phyloP scores from a whole-genome alignment of 176 grass and related monocot genomes.

The Bonia amplexicaulis region DNA sequence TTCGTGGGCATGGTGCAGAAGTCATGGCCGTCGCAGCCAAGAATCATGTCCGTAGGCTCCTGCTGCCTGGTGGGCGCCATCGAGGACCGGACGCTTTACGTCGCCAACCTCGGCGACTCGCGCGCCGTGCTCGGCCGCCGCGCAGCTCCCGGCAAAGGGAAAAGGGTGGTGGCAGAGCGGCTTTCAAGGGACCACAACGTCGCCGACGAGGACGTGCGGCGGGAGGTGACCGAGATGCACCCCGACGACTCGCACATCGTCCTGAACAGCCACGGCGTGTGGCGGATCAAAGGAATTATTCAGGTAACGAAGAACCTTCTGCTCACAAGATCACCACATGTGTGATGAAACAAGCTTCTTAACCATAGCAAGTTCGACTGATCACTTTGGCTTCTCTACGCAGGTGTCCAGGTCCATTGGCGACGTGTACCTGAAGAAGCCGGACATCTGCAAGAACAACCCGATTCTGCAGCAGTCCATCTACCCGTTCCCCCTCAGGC shows the following conservation, averaged over 20 bases:
- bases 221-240: conserved; percentile 39
- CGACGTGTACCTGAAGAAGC: conserved; percentile 51
- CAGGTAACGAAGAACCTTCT: conserved; percentile 17
- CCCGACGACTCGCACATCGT: conserved; percentile 68
- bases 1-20: conserved; percentile 38
- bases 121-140: conserved; percentile 49
- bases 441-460: conserved; percentile 25
- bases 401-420: conserved; percentile 49
- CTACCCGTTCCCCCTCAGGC: conserved; percentile 45
- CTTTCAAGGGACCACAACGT: conserved; percentile 78
- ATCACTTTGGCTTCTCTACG: not conserved
- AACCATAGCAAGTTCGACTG: not conserved
- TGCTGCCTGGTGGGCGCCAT: conserved; percentile 58
- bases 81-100: conserved; percentile 36
- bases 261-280: conserved; percentile 57
- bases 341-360: not conserved
- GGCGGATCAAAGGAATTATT: conserved; percentile 80
- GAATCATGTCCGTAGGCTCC: conserved; percentile 50
- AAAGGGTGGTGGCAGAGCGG: conserved; percentile 42
- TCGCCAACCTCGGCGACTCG: conserved; percentile 57
- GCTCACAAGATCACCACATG: not conserved
- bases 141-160: not conserved
- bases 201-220: conserved; percentile 51
- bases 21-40: conserved; percentile 31
- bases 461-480: conserved; percentile 38